phyloP scores from a whole-genome alignment of 176 grass and related monocot species.

The Cenchrus fungigraminus region DNA sequence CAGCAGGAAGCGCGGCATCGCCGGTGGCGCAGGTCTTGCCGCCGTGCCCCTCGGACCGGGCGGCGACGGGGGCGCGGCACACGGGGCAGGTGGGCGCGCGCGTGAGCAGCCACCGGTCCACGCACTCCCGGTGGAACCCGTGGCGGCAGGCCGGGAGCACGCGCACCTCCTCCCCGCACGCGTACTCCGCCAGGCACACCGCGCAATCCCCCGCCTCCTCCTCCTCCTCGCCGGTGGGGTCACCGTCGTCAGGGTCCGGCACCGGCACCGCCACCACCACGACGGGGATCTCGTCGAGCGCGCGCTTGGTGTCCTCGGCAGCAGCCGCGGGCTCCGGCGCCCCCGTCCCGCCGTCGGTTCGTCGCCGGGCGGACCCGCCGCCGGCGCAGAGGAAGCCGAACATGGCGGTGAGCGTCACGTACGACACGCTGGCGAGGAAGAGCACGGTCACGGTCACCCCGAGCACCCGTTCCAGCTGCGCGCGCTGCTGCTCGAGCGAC shows the following conservation, averaged over 20 bases:
- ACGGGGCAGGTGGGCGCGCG: constrained; percentile 50
- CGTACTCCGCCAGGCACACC: constrained; percentile 58
- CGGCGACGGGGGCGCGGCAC: constrained; percentile 34
- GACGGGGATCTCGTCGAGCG: constrained; percentile 39
- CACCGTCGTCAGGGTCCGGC: too few relatives aligned
- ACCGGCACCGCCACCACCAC: not conserved
- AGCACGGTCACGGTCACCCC: constrained; percentile 11
- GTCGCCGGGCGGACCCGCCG: not conserved
- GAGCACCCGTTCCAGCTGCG: constrained; percentile 30
- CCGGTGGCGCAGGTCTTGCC: not conserved
- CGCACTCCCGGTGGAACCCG: constrained; percentile 58
- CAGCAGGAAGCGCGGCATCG: not conserved
- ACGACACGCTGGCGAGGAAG: constrained; percentile 29
- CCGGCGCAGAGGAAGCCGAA: constrained; percentile 19
- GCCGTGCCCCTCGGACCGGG: not conserved
- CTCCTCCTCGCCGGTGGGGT: not conserved
- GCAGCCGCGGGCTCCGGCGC: too few relatives aligned
- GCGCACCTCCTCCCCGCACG: constrained; percentile 46
- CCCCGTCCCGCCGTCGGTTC: not conserved
- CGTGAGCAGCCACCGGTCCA: constrained; percentile 62
- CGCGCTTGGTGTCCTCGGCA: constrained; percentile 34
- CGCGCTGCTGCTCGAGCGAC: constrained; percentile 11
- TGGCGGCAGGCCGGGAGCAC: constrained; percentile 48
- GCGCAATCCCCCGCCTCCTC: not conserved
- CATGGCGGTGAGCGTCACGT: constrained; percentile 33